These are phyloP conservation scores for Capsella bursapastoris DNA, from an alignment of 345 rosid genomes.

Conservation along the genomic window DNA sequence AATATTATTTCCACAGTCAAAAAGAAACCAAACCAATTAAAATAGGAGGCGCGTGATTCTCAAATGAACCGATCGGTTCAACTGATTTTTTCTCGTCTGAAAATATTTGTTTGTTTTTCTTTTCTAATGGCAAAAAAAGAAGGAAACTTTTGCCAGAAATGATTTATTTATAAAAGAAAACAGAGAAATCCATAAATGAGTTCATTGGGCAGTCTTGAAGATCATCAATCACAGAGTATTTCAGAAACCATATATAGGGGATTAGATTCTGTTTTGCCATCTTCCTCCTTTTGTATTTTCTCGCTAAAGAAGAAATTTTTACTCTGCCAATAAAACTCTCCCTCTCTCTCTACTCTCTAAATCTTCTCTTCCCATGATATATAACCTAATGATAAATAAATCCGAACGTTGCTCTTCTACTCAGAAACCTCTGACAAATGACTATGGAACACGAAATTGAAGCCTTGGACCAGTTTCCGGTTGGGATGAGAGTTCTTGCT, in stretches of 20 bases:
- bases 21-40: slow-evolving; percentile 7
- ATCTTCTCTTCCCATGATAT: slow-evolving; percentile 9
- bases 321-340: slow-evolving; percentile 1
- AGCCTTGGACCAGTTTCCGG: slow-evolving; percentile 61
- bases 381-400: neutral
- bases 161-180: neutral
- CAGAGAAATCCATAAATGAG: slow-evolving; percentile 30
- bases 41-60: slow-evolving; percentile 22
- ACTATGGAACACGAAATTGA: slow-evolving; percentile 54
- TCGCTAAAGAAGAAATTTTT: neutral
- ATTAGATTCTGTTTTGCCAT: slow-evolving; percentile 47
- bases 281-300: slow-evolving; percentile 14
- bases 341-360: slow-evolving; percentile 23
- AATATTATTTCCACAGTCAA: slow-evolving; percentile 11
- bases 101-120: slow-evolving; percentile 21
- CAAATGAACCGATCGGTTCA: neutral
- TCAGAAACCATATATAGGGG: slow-evolving; percentile 34
- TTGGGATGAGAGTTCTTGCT: slow-evolving; percentile 82
- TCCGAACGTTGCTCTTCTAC: neutral
- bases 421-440: slow-evolving; percentile 43
- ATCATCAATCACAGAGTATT: slow-evolving; percentile 24
- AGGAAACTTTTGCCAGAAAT: neutral
- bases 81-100: slow-evolving; percentile 20
- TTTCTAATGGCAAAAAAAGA: neutral
- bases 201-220: slow-evolving; percentile 23